phyloP scores from a whole-genome alignment of 2,329 filamentous ascomycete species.

The Westerdykella sp. region DNA sequence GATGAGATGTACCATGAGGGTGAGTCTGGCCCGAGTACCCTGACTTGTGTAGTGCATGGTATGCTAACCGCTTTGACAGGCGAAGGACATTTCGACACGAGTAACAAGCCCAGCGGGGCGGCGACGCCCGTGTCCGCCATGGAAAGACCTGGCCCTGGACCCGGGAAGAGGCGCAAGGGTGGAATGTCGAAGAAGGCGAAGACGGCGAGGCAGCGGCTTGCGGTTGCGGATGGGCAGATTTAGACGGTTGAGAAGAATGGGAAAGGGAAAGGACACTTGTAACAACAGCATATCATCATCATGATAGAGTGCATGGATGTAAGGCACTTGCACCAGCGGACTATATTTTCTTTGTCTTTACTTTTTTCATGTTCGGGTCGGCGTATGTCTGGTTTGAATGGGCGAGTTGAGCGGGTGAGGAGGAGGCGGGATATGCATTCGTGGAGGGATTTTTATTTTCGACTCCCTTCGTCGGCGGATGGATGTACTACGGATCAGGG shows the following conservation, averaged over 20 bases:
- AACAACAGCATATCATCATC: too few relatives aligned
- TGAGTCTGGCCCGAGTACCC: constrained; percentile 45
- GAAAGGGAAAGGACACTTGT: too few relatives aligned
- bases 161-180: constrained; percentile 51
- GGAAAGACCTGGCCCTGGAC: constrained; percentile 16
- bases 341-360: too few relatives aligned
- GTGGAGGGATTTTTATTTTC: too few relatives aligned
- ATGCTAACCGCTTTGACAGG: constrained; percentile 50
- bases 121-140: constrained; percentile 65
- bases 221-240: constrained; percentile 43
- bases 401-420: too few relatives aligned
- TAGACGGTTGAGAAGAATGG: constrained; percentile 5
- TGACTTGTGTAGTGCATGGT: not conserved
- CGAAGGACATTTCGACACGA: constrained; percentile 93
- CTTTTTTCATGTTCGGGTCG: too few relatives aligned
- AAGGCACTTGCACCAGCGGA: too few relatives aligned
- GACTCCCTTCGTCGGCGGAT: too few relatives aligned
- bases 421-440: too few relatives aligned
- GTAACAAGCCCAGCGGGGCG: constrained; percentile 74
- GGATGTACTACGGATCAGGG: too few relatives aligned
- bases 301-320: too few relatives aligned
- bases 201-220: constrained; percentile 45
- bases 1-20: constrained; percentile 99
- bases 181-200: constrained; percentile 48
- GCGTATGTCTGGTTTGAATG: too few relatives aligned